Evolutionary conservation across 352 stramenopile species (phyloP).

Genomic region (Peronosclerospora sorghi): DNA sequence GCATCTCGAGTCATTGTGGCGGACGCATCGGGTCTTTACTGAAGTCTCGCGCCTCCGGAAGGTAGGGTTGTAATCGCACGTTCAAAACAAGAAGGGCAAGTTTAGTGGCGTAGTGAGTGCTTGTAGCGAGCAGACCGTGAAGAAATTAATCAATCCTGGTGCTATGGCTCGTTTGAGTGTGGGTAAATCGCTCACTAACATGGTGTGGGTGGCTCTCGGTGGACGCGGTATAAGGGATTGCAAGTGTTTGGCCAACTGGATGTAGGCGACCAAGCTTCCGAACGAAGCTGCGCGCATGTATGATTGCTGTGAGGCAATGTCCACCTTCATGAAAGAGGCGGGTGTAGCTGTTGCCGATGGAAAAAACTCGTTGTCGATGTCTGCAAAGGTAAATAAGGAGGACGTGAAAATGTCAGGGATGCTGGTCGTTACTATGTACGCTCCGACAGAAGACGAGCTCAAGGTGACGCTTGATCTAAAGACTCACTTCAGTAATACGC

Average conservation of each 20-base stretch:
- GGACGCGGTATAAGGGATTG: conserved; percentile 91
- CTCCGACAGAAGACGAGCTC: conserved; percentile 91
- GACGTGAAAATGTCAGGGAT: conserved; percentile 97
- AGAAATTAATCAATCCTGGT: conserved; percentile 90
- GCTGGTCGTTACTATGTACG: conserved; percentile 96
- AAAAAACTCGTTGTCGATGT: conserved; percentile 99
- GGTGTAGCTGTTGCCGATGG: conserved; percentile 96
- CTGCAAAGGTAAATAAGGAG: conserved; percentile 88
- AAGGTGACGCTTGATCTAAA: conserved; percentile 98
- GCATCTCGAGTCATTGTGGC: too few species aligned
- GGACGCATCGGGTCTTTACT: too few species aligned
- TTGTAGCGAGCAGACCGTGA: conserved; percentile 96
- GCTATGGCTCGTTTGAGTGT: conserved; percentile 96
- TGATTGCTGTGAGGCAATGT: conserved; percentile 94
- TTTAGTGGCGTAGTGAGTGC: conserved; percentile 92
- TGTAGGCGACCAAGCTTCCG: conserved; percentile 98
- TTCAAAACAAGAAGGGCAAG: conserved; percentile 72
- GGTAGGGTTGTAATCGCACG: conserved; percentile 92
- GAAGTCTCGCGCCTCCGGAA: too few species aligned
- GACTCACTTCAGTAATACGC: conserved; percentile 53
- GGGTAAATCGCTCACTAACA: conserved; percentile 96
- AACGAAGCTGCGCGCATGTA: conserved; percentile 98
- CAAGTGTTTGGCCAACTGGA: conserved; percentile 99
- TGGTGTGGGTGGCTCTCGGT: conserved; percentile 91
- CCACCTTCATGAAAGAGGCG: conserved; percentile 90